These are phyloP conservation scores for Gymnopus androsaceus DNA, from an alignment of 1,284 basidiomycete species.

Conservation along the genomic window DNA sequence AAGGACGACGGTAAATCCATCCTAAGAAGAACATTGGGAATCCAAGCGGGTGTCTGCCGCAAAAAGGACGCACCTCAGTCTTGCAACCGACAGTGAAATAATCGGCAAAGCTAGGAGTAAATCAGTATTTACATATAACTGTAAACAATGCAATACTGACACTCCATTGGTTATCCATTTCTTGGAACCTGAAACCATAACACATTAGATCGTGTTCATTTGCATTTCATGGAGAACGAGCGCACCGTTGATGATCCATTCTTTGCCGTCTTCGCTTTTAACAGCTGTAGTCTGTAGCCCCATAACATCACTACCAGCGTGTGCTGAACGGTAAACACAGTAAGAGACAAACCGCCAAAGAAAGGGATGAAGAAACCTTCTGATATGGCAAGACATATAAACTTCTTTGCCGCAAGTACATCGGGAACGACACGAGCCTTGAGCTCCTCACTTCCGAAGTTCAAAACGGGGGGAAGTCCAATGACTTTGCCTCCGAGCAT, in stretches of 20 bases:
- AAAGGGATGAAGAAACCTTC: too few relatives aligned
- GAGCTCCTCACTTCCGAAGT: constrained; percentile 80
- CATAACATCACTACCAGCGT: constrained; percentile 89
- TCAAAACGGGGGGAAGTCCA: constrained; percentile 80
- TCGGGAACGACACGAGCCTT: constrained; percentile 81
- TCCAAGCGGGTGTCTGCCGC: background rate
- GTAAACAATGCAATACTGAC: constrained; percentile 32
- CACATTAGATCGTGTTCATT: background rate
- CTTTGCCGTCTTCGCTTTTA: constrained; percentile 81
- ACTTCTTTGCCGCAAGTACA: constrained; percentile 79
- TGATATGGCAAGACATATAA: constrained; percentile 81
- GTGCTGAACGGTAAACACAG: too few relatives aligned
- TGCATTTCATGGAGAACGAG: background rate
- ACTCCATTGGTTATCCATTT: constrained; percentile 87
- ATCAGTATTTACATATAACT: background rate
- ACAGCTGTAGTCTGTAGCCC: constrained; percentile 81
- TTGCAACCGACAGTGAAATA: constrained; percentile 73
- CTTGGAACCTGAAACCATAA: constrained; percentile 42
- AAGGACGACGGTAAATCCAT: constrained; percentile 84
- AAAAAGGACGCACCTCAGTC: constrained; percentile 48
- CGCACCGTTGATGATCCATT: constrained; percentile 81
- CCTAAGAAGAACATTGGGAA: constrained; percentile 34
- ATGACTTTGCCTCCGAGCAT: constrained; percentile 76
- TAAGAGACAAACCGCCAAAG: too few relatives aligned
- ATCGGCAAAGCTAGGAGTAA: constrained; percentile 49